Conservation (phyloP, 2,329 filamentous ascomycete genomes). For the Tolypocladium cylindrosporum region DNA sequence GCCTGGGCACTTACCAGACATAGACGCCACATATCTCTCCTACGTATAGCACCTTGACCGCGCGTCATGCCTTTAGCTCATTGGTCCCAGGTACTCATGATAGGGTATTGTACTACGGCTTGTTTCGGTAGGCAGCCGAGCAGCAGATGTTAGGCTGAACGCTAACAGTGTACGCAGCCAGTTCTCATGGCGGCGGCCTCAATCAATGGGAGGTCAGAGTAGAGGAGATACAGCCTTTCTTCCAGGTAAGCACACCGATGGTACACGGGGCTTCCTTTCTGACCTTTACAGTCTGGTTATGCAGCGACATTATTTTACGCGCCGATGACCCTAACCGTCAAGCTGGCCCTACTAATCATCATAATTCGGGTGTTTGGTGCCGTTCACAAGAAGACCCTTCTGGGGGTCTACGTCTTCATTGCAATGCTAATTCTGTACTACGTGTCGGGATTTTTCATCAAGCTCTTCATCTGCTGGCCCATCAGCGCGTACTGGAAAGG, state of each 20-base stretch:
- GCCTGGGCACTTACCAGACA: not conserved
- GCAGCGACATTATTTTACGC: not conserved
- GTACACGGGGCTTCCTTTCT: not conserved
- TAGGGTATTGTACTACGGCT: not conserved
- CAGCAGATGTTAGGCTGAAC: not conserved
- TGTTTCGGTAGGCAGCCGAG: not conserved
- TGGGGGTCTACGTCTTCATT: not conserved
- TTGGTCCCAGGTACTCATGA: not conserved
- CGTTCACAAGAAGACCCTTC: not conserved
- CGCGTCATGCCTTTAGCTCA: not conserved
- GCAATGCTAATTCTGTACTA: not conserved
- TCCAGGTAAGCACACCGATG: not conserved
- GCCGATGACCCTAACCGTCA: not conserved
- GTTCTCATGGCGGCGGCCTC: not conserved
- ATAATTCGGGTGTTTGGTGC: not conserved
- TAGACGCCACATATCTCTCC: not conserved
- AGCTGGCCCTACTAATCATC: not conserved
- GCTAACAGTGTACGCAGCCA: not conserved
- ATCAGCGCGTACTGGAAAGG: not conserved
- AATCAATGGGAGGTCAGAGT: not conserved
- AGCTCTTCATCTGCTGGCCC: not conserved
- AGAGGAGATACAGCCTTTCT: not conserved
- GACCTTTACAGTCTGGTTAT: not conserved
- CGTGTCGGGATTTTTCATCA: not conserved
- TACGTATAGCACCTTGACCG: not conserved